These are phyloP conservation scores for Fusarium siculi DNA, from an alignment of 2,329 filamentous ascomycete species.

Conservation along the genomic window DNA sequence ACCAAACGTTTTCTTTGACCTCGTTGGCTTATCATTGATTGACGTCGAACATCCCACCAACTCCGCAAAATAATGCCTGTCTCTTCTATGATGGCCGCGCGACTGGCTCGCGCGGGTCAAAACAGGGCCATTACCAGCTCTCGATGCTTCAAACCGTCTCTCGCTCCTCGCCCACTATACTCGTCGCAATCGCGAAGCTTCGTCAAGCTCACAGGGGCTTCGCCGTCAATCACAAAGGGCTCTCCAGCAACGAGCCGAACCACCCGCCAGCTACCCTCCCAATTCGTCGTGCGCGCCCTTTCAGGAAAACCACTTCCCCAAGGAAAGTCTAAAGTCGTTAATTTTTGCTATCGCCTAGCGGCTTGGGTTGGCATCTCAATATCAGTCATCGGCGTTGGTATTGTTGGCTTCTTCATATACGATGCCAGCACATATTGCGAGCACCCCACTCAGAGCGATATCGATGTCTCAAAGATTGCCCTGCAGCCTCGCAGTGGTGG, in stretches of 20 bases:
- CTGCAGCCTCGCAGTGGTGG: constrained; percentile 84
- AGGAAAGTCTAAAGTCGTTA: constrained; percentile 58
- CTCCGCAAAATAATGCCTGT: constrained; percentile 32
- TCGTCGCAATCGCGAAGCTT: constrained; percentile 34
- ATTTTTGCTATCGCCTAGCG: constrained; percentile 75
- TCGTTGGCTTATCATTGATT: background rate
- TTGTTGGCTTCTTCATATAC: constrained; percentile 91
- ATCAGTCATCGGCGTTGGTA: constrained; percentile 72
- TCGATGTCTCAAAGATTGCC: constrained; percentile 85
- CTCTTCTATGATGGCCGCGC: constrained; percentile 39
- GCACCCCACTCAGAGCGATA: constrained; percentile 72
- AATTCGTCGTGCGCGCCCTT: constrained; percentile 52
- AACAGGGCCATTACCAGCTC: constrained; percentile 21
- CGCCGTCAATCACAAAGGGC: constrained; percentile 19
- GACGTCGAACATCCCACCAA: constrained; percentile 6
- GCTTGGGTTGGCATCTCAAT: constrained; percentile 75
- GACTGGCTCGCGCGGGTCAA: constrained; percentile 38
- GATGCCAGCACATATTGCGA: constrained; percentile 92
- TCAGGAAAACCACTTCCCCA: constrained; percentile 66
- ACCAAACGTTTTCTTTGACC: background rate
- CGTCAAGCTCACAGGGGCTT: constrained; percentile 34
- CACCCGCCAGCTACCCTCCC: constrained; percentile 29
- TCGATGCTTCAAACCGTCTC: constrained; percentile 20
- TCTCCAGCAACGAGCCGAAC: constrained; percentile 6
- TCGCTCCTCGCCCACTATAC: constrained; percentile 20